phyloP scores from a whole-genome alignment of 257 asterid genomes.

The Plantago ovata region DNA sequence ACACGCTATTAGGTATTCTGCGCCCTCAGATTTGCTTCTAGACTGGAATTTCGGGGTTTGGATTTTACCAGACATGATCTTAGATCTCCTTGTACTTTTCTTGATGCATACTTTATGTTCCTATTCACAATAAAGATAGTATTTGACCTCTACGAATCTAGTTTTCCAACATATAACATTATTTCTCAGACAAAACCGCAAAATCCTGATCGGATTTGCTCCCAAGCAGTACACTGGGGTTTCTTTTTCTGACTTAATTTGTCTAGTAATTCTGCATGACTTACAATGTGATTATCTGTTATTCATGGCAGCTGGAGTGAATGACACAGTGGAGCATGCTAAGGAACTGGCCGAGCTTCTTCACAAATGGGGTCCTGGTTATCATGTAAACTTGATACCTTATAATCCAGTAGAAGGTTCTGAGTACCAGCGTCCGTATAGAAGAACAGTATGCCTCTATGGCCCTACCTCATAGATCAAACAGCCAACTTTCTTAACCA shows the following conservation, averaged over 20 bases:
- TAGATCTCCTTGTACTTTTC: too few relatives aligned
- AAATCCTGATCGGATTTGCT: too few relatives aligned
- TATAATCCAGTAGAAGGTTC: constrained; percentile 80
- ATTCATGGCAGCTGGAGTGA: constrained; percentile 70
- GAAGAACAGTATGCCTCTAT: constrained; percentile 51
- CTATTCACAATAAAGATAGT: too few relatives aligned
- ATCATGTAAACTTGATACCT: constrained; percentile 91
- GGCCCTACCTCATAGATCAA: constrained; percentile 6
- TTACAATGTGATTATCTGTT: constrained; percentile 6
- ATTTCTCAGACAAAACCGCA: too few relatives aligned
- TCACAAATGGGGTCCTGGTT: constrained; percentile 80
- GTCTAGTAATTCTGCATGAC: constrained; percentile 10
- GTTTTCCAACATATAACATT: too few relatives aligned
- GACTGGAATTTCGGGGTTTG: too few relatives aligned
- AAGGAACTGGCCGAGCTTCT: constrained; percentile 75
- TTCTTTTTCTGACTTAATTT: constrained; percentile 8
- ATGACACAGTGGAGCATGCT: constrained; percentile 72
- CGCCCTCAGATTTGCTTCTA: too few relatives aligned
- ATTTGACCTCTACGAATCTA: too few relatives aligned
- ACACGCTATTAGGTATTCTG: constrained; percentile 72
- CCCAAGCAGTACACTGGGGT: neutral
- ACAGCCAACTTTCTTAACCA: neutral
- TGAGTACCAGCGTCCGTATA: constrained; percentile 74
- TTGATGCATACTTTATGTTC: too few relatives aligned
- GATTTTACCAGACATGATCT: too few relatives aligned